These are phyloP conservation scores for Hawksworthiomyces lignivorus DNA, from an alignment of 2,329 filamentous ascomycete genomes.

Conservation along the genomic window DNA sequence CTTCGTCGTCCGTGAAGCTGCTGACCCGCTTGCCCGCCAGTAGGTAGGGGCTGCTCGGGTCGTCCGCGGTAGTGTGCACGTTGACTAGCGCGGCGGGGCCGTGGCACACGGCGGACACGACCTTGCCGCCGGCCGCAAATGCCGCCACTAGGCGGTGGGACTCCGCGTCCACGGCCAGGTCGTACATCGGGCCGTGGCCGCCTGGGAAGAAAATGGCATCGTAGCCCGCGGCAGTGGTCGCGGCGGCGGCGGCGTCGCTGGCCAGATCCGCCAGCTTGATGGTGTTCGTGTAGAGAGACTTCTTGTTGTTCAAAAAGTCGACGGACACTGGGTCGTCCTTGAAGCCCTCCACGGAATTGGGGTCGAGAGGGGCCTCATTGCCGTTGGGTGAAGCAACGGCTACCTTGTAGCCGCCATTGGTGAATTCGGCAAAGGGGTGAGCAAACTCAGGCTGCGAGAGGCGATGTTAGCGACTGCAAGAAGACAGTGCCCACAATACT, in stretches of 20 bases:
- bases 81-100: constrained; percentile 56
- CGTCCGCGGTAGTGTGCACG: constrained; percentile 34
- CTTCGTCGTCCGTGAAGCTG: constrained; percentile 51
- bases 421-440: constrained; percentile 54
- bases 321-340: constrained; percentile 42
- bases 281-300: constrained; percentile 57
- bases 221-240: constrained; percentile 19
- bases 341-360: constrained; percentile 46
- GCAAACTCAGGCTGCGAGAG: constrained; percentile 49
- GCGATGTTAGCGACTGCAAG: no score
- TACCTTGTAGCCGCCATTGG: constrained; percentile 41
- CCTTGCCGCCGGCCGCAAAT: constrained; percentile 54
- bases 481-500: no score
- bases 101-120: constrained; percentile 62
- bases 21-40: constrained; percentile 51
- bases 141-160: constrained; percentile 54
- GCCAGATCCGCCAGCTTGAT: constrained; percentile 47
- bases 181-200: constrained; percentile 59
- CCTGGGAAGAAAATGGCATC: constrained; percentile 29
- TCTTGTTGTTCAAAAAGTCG: constrained; percentile 49
- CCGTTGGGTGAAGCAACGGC: constrained; percentile 55
- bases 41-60: constrained; percentile 36
- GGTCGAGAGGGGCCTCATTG: constrained; percentile 55
- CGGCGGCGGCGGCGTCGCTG: constrained; percentile 27
- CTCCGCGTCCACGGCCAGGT: constrained; percentile 49